Conservation (phyloP, 805 yeast genomes). For the Yamadazyma olivae region DNA sequence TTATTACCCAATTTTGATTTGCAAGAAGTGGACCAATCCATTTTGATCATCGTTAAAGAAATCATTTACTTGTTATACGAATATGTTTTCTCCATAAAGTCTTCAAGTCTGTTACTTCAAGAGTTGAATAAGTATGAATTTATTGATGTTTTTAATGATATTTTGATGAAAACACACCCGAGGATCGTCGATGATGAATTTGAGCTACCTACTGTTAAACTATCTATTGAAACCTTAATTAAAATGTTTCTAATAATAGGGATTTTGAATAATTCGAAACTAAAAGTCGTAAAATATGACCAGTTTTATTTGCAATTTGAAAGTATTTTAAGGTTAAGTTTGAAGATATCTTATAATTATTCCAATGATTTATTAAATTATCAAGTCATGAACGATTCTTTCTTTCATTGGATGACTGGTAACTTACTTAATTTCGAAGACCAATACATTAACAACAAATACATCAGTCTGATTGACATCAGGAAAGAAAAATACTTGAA, state of each 20-base stretch:
- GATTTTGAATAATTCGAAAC: conserved; percentile 14
- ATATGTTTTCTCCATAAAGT: conserved; percentile 13
- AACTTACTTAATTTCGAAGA: conserved; percentile 11
- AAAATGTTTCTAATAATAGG: conserved; percentile 23
- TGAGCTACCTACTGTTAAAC: conserved; percentile 17
- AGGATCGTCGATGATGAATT: conserved; percentile 1
- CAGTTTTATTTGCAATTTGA: conserved; percentile 11
- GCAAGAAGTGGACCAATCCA: conserved; percentile 10
- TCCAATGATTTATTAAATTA: conserved; percentile 19
- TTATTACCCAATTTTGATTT: conserved; percentile 9
- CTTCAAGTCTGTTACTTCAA: neutral
- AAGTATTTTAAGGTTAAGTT: conserved; percentile 14
- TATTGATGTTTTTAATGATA: conserved; percentile 5
- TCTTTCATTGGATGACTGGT: conserved; percentile 28
- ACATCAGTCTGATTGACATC: neutral
- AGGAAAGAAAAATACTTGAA: conserved; percentile 1
- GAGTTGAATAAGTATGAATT: conserved; percentile 1
- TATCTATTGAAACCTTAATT: conserved; percentile 26
- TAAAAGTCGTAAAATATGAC: conserved; percentile 1
- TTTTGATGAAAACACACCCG: conserved; percentile 11
- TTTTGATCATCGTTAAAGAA: conserved; percentile 22
- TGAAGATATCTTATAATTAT: conserved; percentile 14
- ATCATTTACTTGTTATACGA: conserved; percentile 23
- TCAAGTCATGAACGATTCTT: conserved; percentile 23
- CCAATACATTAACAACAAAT: conserved; percentile 8